Evolutionary conservation across 345 rosid species (phyloP).

Genomic region (Cardamine resedifolia): DNA sequence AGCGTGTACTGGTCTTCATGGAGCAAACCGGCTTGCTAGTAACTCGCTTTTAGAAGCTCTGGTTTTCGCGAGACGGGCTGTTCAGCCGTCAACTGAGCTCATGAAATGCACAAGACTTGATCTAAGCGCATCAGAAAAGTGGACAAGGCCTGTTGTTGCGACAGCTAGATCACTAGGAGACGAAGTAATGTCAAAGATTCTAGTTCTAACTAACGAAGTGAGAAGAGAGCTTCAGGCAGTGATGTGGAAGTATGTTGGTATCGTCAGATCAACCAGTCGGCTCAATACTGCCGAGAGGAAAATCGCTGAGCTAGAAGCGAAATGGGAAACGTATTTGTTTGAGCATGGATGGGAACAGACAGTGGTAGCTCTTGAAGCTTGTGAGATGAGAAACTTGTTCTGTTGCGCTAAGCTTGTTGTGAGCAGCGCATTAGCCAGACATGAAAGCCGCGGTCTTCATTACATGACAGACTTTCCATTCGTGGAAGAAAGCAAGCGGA

Average conservation of each 20-base stretch:
- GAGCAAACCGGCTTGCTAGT: constrained; percentile 96
- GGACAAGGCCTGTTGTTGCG: constrained; percentile 75
- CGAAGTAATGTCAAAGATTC: constrained; percentile 44
- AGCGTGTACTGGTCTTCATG: constrained; percentile 95
- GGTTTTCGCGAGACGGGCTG: constrained; percentile 91
- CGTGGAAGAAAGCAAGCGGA: constrained; percentile 83
- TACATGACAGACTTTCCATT: constrained; percentile 83
- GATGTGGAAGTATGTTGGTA: constrained; percentile 93
- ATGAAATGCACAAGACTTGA: constrained; percentile 59
- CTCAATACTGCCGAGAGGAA: constrained; percentile 57
- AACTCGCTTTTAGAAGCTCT: constrained; percentile 96
- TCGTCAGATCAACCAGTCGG: constrained; percentile 78
- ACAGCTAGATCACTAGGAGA: constrained; percentile 44
- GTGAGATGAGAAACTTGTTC: constrained; percentile 94
- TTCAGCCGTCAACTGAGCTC: constrained; percentile 74
- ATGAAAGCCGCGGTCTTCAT: constrained; percentile 95
- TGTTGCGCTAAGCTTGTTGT: constrained; percentile 92
- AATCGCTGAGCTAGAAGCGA: constrained; percentile 61
- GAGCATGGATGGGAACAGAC: constrained; percentile 87
- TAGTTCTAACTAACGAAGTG: constrained; percentile 53
- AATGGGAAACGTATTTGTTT: constrained; percentile 79
- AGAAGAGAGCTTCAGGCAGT: constrained; percentile 78
- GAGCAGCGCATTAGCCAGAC: constrained; percentile 87
- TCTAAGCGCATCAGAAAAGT: constrained; percentile 43
- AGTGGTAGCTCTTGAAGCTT: constrained; percentile 81